phyloP scores from a whole-genome alignment of 2,329 filamentous ascomycete genomes.

The Penicillium sp. region DNA sequence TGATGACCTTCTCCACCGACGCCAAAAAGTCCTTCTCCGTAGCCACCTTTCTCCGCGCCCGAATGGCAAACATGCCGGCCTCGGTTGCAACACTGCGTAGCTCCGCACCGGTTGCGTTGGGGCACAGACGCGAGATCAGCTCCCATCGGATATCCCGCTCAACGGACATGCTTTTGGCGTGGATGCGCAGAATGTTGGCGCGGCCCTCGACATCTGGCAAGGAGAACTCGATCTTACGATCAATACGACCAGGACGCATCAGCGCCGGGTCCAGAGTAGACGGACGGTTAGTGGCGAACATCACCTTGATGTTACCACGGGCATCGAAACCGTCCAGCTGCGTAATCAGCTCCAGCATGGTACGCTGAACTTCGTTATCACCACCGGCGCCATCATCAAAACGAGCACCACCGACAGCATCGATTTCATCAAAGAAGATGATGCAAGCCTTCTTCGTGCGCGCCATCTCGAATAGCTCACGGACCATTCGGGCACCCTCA shows the following conservation, averaged over 20 bases:
- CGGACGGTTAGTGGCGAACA: conserved; percentile 97
- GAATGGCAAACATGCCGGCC: conserved; percentile 97
- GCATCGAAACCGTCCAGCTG: conserved; percentile 96
- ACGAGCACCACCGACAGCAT: conserved; percentile 91
- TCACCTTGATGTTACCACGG: conserved; percentile 98
- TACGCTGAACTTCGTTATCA: conserved; percentile 96
- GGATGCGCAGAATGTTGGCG: conserved; percentile 95
- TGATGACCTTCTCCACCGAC: conserved; percentile 99
- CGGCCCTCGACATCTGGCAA: conserved; percentile 95
- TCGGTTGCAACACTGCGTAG: conserved; percentile 95
- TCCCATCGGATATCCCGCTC: conserved; percentile 99
- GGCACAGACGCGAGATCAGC: conserved; percentile 93
- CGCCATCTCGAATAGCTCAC: conserved; percentile 99
- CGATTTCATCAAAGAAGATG: conserved; percentile 99
- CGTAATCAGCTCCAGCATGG: conserved; percentile 96
- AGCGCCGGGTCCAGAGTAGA: conserved; percentile 95
- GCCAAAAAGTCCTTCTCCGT: conserved; percentile 98
- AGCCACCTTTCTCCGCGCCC: conserved; percentile 91
- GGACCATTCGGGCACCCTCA: conserved; percentile 96
- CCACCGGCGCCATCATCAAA: conserved; percentile 96
- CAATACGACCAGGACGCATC: conserved; percentile 96
- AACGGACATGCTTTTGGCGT: conserved; percentile 99
- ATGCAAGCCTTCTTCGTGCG: conserved; percentile 99
- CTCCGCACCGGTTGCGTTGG: conserved; percentile 95
- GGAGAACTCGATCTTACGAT: conserved; percentile 98